Conservation (phyloP, 108 stramenopile genomes). For the Aurantiochytrium sp. region DNA sequence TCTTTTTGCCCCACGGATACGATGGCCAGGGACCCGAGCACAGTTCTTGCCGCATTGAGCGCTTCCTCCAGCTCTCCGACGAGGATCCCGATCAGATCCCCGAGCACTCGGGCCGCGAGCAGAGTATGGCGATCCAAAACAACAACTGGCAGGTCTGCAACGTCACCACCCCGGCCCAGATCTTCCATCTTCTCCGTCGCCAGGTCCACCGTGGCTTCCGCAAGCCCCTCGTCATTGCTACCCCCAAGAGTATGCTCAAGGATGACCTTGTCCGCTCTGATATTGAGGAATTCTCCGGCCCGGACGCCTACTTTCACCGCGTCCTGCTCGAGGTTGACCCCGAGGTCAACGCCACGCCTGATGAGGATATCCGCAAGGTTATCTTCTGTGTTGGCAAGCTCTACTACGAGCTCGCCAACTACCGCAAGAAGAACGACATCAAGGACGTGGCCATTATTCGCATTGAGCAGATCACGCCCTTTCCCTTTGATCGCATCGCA, state of each 20-base stretch:
- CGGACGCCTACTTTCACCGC: conserved; percentile 80
- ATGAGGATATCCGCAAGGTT: conserved; percentile 75
- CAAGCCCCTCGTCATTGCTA: conserved; percentile 89
- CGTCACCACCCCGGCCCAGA: conserved; percentile 95
- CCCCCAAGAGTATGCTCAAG: conserved; percentile 92
- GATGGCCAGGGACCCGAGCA: conserved; percentile 99
- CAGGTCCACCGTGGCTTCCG: conserved; percentile 99
- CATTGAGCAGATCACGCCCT: conserved; percentile 95
- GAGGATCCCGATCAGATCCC: conserved; percentile 92
- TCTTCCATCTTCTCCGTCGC: conserved; percentile 95
- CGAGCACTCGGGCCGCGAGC: conserved; percentile 71
- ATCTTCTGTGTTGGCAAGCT: conserved; percentile 94
- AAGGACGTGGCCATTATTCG: conserved; percentile 86
- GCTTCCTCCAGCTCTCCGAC: conserved; percentile 90
- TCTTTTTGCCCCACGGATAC: conserved; percentile 95
- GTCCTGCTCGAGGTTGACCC: conserved; percentile 57
- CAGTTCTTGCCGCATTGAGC: conserved; percentile 89
- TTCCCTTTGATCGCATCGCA: conserved; percentile 91
- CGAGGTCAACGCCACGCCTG: conserved; percentile 44
- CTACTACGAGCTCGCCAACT: conserved; percentile 89
- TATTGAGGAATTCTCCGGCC: conserved; percentile 75
- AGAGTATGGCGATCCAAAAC: conserved; percentile 66
- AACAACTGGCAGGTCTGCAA: conserved; percentile 96
- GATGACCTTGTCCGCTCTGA: conserved; percentile 56
- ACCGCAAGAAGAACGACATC: conserved; percentile 65